These are phyloP conservation scores for Cercospora janseana DNA, from an alignment of 2,329 filamentous ascomycete species.

Conservation along the genomic window DNA sequence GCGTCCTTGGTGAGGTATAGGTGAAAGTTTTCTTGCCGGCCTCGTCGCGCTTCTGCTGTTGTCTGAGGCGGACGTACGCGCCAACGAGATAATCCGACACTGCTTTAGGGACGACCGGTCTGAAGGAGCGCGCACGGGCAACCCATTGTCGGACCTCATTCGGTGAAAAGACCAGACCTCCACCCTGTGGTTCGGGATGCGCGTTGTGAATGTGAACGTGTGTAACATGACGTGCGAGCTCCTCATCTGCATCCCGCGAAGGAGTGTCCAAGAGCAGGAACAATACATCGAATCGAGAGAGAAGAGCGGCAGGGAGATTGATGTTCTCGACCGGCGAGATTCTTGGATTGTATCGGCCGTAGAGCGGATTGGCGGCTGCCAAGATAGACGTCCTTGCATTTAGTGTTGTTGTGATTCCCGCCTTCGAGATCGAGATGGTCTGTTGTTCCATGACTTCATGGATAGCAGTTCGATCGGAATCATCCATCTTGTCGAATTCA, in stretches of 20 bases:
- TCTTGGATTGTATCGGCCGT: conserved; percentile 95
- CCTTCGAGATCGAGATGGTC: conserved; percentile 83
- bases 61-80: conserved; percentile 91
- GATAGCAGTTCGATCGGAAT: conserved; percentile 76
- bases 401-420: conserved; percentile 92
- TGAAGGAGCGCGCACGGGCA: conserved; percentile 83
- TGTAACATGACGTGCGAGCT: conserved; percentile 91
- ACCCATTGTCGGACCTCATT: conserved; percentile 96
- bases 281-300: conserved; percentile 95
- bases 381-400: conserved; percentile 85
- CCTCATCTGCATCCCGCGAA: conserved; percentile 82
- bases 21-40: conserved; percentile 88
- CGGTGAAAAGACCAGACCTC: conserved; percentile 78
- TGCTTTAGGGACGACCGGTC: conserved; percentile 77
- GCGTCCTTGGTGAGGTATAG: conserved; percentile 88
- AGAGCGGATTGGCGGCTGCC: conserved; percentile 93
- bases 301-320: conserved; percentile 92
- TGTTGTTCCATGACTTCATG: conserved; percentile 90
- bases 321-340: conserved; percentile 98
- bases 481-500: conserved; percentile 88
- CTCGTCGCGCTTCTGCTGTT: conserved; percentile 88
- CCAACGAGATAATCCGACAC: conserved; percentile 97
- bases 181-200: conserved; percentile 70
- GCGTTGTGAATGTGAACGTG: conserved; percentile 96
- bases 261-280: conserved; percentile 97